A percentile compares a stretch with the other conserved stretches of the same genome.
Evolutionary conservation across 1,284 basidiomycete species (phyloP).

Genomic region (Ganoderma boninense): DNA sequence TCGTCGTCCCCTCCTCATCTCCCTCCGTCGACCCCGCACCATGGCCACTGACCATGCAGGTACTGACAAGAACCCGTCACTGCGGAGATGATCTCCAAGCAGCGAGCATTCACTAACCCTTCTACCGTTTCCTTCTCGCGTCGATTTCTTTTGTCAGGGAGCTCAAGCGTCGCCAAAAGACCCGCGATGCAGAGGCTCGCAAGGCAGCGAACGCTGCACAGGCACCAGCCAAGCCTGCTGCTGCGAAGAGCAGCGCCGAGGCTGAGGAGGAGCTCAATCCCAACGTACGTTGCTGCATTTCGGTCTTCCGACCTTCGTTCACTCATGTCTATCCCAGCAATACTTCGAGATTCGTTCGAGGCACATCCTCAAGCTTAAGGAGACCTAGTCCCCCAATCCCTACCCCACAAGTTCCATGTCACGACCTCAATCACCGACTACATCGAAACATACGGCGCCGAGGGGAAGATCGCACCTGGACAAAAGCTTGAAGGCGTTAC

Average conservation of each 20-base stretch:
- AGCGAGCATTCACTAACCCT: slow-evolving; percentile 58
- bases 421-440: slow-evolving; percentile 80
- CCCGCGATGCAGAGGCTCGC: slow-evolving; percentile 83
- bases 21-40: slow-evolving; percentile 33
- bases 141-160: slow-evolving; percentile 66
- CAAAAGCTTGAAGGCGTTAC: slow-evolving; percentile 59
- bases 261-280: slow-evolving; percentile 85
- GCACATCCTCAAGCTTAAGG: slow-evolving; percentile 87
- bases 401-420: slow-evolving; percentile 99
- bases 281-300: slow-evolving; percentile 62
- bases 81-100: slow-evolving; percentile 95
- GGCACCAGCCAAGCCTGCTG: slow-evolving; percentile 46
- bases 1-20: slow-evolving; percentile 14
- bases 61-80: slow-evolving; percentile 84
- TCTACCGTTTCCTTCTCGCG: slow-evolving; percentile 27
- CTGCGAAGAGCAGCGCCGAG: slow-evolving; percentile 49
- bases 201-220: slow-evolving; percentile 84
- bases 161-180: slow-evolving; percentile 90
- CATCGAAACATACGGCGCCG: slow-evolving; percentile 79
- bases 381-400: slow-evolving; percentile 89
- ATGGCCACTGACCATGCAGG: slow-evolving; percentile 65
- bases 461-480: slow-evolving; percentile 75
- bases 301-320: background rate
- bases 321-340: slow-evolving; percentile 66
- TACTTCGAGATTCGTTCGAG: slow-evolving; percentile 95